Evolutionary conservation across 192 early-diverging fungal genomes (phyloP).

Genomic region (Linnemannia schmuckeri): DNA sequence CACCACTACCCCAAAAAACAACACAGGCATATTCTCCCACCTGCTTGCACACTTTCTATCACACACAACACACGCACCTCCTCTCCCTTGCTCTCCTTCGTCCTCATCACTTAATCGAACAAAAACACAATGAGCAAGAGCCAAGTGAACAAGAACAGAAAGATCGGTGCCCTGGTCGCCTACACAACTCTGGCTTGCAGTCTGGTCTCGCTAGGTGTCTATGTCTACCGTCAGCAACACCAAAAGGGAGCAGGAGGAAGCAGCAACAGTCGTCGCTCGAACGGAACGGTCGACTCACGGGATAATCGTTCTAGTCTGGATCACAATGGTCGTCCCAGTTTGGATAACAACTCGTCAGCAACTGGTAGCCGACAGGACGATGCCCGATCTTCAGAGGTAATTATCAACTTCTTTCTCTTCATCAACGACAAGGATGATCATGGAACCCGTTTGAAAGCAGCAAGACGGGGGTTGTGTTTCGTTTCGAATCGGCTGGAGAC

Average conservation of each 20-base stretch:
- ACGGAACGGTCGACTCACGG: neutral
- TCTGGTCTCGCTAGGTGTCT: slow-evolving; percentile 36
- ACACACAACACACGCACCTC: neutral
- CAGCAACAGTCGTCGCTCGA: slow-evolving; percentile 6
- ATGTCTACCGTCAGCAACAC: slow-evolving; percentile 41
- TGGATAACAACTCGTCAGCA: slow-evolving; percentile 10
- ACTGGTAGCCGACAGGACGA: slow-evolving; percentile 6
- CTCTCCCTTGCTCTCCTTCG: neutral
- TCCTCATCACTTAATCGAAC: neutral
- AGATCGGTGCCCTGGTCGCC: slow-evolving; percentile 37
- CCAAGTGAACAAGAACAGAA: slow-evolving; percentile 26
- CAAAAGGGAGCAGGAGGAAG: slow-evolving; percentile 1
- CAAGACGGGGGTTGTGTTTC: neutral
- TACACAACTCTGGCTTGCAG: slow-evolving; percentile 48
- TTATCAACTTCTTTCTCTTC: neutral
- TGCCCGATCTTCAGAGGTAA: slow-evolving; percentile 43
- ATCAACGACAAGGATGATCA: neutral
- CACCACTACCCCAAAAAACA: neutral
- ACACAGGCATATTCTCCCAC: neutral
- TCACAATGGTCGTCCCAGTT: slow-evolving; percentile 21
- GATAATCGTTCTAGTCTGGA: slow-evolving; percentile 11
- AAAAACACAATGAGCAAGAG: slow-evolving; percentile 41
- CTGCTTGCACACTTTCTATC: too few relatives aligned
- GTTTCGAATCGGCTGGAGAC: neutral
- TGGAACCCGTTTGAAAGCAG: neutral